Evolutionary conservation across 768 basidiomycete genomes (phyloP).

Genomic region (Rubroboletus pulcherrimus): DNA sequence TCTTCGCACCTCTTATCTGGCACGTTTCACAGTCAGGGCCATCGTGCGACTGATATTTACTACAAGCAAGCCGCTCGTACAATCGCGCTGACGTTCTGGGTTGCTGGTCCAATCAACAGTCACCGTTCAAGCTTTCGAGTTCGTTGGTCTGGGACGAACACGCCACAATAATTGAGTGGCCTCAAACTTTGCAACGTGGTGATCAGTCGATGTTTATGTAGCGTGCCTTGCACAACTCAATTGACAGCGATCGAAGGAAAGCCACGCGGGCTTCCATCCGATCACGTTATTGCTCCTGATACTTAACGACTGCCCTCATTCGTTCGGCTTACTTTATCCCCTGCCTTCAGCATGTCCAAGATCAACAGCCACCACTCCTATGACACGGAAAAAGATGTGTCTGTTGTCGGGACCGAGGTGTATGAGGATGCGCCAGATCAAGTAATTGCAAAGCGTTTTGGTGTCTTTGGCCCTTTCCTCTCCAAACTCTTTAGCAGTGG

Average conservation of each 20-base stretch:
- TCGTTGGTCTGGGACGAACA: neutral
- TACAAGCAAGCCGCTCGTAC: too few relatives aligned
- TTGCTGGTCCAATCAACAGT: neutral
- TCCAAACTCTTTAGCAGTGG: slow-evolving; percentile 43
- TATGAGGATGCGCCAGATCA: slow-evolving; percentile 28
- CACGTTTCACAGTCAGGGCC: neutral
- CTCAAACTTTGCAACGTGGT: too few relatives aligned
- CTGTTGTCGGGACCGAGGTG: neutral
- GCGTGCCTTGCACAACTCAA: too few relatives aligned
- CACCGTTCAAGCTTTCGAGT: neutral
- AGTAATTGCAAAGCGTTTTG: slow-evolving; percentile 30
- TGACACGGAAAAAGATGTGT: slow-evolving; percentile 21
- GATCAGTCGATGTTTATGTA: too few relatives aligned
- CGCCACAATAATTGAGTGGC: too few relatives aligned
- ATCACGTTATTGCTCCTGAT: neutral
- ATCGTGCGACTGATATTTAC: too few relatives aligned
- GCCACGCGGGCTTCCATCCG: neutral
- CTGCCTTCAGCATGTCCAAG: slow-evolving; percentile 4
- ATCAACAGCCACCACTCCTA: neutral
- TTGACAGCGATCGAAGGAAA: neutral
- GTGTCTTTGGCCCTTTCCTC: slow-evolving; percentile 30
- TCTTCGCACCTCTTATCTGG: neutral
- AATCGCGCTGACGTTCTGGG: too few relatives aligned
- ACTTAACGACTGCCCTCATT: neutral
- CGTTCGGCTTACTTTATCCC: neutral